These are phyloP conservation scores for Paralagenidium karlingii DNA, from an alignment of 352 stramenopile species.

Conservation along the genomic window DNA sequence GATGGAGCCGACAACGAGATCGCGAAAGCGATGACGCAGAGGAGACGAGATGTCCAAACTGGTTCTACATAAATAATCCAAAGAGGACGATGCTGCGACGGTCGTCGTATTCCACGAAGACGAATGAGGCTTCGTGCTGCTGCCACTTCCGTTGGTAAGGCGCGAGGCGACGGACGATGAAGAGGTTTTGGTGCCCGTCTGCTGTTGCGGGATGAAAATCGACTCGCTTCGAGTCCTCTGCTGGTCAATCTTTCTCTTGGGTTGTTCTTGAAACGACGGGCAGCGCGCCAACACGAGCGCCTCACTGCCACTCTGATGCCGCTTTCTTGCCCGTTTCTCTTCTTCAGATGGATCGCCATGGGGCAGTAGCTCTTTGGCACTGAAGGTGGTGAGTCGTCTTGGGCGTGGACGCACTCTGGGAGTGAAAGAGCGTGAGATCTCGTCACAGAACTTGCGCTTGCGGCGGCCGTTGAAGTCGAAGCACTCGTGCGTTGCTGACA, in stretches of 20 bases:
- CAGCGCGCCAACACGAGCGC: conserved; percentile 2
- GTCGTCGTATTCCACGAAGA: conserved; percentile 26
- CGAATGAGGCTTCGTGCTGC: no score
- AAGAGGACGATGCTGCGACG: conserved; percentile 10
- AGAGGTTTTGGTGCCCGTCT: conserved; percentile 8
- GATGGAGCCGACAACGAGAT: conserved; percentile 43
- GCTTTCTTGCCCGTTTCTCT: conserved; percentile 3
- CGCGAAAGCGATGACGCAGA: conserved; percentile 32
- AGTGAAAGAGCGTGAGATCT: conserved; percentile 18
- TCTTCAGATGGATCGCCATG: no score
- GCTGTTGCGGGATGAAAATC: conserved; percentile 32
- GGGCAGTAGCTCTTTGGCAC: no score
- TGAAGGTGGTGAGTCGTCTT: no score
- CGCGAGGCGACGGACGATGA: conserved; percentile 13
- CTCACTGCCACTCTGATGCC: conserved; percentile 2
- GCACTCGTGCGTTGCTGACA: no score
- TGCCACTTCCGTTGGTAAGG: no score
- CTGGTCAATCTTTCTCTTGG: background rate
- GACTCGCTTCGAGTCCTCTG: conserved; percentile 13
- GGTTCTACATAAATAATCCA: conserved; percentile 47
- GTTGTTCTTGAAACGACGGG: background rate
- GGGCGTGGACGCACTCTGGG: conserved; percentile 5
- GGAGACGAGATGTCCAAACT: conserved; percentile 59
- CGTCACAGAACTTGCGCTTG: conserved; percentile 43
- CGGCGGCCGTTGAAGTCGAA: conserved; percentile 24